These are phyloP conservation scores for Verticillium dahliae DNA, from an alignment of 2,329 filamentous ascomycete genomes.

Conservation along the genomic window DNA sequence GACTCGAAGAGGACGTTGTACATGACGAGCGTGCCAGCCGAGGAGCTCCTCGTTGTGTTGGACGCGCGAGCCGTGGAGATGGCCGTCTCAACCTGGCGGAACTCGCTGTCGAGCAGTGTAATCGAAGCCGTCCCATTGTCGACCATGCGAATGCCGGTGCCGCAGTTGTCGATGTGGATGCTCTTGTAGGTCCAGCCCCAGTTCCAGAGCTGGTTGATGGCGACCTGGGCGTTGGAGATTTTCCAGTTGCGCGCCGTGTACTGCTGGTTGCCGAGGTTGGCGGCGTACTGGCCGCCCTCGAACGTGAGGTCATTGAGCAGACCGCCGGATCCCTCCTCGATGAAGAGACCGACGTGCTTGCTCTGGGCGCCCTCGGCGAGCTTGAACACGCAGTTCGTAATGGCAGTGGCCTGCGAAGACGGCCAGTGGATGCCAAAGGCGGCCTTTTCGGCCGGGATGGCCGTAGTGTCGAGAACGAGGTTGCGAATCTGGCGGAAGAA, in stretches of 20 bases:
- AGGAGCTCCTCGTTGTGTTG: conserved; percentile 21
- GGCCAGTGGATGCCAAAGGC: conserved; percentile 61
- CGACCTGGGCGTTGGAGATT: conserved; percentile 59
- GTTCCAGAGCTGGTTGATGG: conserved; percentile 67
- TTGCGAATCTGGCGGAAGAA: conserved; percentile 55
- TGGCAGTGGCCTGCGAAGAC: conserved; percentile 54
- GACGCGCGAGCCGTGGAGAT: conserved; percentile 53
- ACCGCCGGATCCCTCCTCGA: conserved; percentile 59
- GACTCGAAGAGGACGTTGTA: conserved; percentile 38
- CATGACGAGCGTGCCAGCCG: conserved; percentile 36
- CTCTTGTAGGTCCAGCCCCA: conserved; percentile 73
- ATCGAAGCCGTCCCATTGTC: conserved; percentile 65
- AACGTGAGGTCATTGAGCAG: conserved; percentile 65
- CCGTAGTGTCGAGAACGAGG: conserved; percentile 48
- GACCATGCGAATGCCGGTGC: conserved; percentile 61
- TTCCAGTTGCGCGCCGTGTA: conserved; percentile 65
- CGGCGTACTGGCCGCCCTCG: conserved; percentile 59
- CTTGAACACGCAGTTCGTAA: conserved; percentile 52
- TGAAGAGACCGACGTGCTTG: conserved; percentile 51
- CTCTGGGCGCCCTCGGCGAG: conserved; percentile 39
- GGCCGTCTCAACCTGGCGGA: conserved; percentile 60
- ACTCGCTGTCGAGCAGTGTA: conserved; percentile 65
- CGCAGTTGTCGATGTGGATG: conserved; percentile 55
- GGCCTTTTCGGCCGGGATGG: conserved; percentile 34
- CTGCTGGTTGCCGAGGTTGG: conserved; percentile 58